Evolutionary conservation across 371 early-diverging fungal species (phyloP), one percentile per base, ranked within the genome.

Genomic region (Rhizomucor pusillus): DNA sequence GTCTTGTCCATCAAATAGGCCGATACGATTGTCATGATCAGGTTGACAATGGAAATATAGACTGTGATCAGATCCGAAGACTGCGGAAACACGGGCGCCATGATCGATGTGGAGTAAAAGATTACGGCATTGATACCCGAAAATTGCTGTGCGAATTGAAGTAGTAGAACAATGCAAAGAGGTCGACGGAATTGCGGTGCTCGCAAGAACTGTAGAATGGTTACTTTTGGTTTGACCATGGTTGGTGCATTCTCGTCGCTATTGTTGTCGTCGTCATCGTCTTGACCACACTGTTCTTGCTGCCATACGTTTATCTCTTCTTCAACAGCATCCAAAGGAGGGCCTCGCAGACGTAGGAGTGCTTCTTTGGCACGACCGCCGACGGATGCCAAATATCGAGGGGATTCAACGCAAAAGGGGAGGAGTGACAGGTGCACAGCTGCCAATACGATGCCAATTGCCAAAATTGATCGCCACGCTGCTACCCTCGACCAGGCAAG

Each of bases 111-210:
- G 3, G 93, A 92, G 63, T 89, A 97, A 67, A 84, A 91, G 11
- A 94, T 89, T 14, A 94, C 91, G 3, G 90, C 93, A 67, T 95
- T 95, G 77, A 98, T 93, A 3, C 99, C 97, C 12, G 92, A 91
- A 40, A 93, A 75, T 67, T 98, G 97, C 56, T 90, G 91, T 1
- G 83, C 69, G 20, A 89, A 61, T 47, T 88, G 89, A 6, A 96
- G 69, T 23, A 92, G 71, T 10, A 98, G 77, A 37, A 91, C 71
- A 24, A 95, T 73, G 23, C 69, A 44, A 22, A 86, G 75, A 1
- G 87, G 82, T 16, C 73, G 75, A 33, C 86, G 84, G 59, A 86
- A 89, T 14, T 77, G 63, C 0, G 77, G 50, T 14, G 52, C 45
- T 3, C 59, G 56, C 36, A 84, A 44, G 47, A 84, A 81, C 36